Evolutionary conservation across 2,329 filamentous ascomycete species (phyloP).

Genomic region (Verticillium alfalfae): DNA sequence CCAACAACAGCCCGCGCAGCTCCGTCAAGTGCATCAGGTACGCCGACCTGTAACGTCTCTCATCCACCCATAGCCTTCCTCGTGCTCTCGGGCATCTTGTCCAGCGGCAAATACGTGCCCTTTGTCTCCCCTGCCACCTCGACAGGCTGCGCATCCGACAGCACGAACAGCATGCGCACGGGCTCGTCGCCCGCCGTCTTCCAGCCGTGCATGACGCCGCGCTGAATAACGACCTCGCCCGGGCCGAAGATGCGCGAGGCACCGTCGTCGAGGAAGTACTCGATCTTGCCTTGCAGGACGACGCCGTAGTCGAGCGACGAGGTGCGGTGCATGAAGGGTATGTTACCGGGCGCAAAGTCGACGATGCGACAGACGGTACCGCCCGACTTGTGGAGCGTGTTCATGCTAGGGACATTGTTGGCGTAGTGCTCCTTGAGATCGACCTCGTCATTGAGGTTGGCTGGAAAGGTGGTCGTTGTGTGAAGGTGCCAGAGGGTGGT

Average conservation of each 20-base stretch:
- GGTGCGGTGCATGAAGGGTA: conserved; percentile 35
- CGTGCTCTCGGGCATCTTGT: conserved; percentile 1
- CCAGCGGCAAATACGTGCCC: conserved; percentile 1
- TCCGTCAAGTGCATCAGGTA: background rate
- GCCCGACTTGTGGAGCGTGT: conserved; percentile 7
- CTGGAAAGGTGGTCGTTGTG: conserved; percentile 5
- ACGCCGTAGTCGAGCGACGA: conserved; percentile 40
- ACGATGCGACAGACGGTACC: conserved; percentile 10
- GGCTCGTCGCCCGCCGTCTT: background rate
- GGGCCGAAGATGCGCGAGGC: conserved; percentile 27
- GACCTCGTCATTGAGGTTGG: conserved; percentile 6
- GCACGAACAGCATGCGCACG: background rate
- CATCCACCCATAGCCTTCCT: background rate
- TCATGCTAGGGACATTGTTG: conserved; percentile 6
- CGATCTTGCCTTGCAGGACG: conserved; percentile 37
- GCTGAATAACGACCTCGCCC: conserved; percentile 39
- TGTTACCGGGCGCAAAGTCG: conserved; percentile 10
- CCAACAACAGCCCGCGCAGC: background rate
- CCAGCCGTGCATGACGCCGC: conserved; percentile 34
- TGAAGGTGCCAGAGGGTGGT: conserved; percentile 14
- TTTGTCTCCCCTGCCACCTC: conserved; percentile 5
- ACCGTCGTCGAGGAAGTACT: conserved; percentile 37
- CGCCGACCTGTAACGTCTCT: conserved; percentile 1
- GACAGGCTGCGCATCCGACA: conserved; percentile 1
- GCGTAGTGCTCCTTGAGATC: conserved; percentile 8